Base-by-base conservation (phyloP, 2,329 filamentous ascomycete species). In the Colletotrichum phormii region DNA sequence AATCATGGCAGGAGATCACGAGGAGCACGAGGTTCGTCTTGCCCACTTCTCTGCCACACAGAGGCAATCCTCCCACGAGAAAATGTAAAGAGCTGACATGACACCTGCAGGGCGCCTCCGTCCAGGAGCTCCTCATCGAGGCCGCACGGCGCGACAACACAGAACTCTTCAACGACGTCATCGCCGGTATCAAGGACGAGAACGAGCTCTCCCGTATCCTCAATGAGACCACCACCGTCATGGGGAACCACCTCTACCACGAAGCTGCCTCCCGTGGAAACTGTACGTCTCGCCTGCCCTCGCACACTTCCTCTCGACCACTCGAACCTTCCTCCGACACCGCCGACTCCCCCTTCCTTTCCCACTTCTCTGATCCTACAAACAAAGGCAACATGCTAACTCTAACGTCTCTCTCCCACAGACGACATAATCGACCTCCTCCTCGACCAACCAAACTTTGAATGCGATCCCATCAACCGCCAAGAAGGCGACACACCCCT, bases 101-200 rank as follows among this genome's bases (percentile, higher is more conserved):
- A 71, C 4, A 42, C 33, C 29, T 51, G 13, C 78, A 97, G 93
- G 97, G 96, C 81, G 96, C 96, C 77, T 94, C 94, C 73, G 90
- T 92, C 59, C 89, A 92, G 82, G 96, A 98, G 86, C 90, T 94
- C 79, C 90, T 98, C 78, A 91, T 98, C 84, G 96, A 97, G 86
- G 94, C 97, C 78, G 97, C 94, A 85, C 94, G 96, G 74, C 91
- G 95, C 80, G 96, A 98, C 88, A 98, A 98, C 84, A 92, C 92
- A 77, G 92, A 96, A 66, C 91, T 98, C 73, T 90, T 98, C 69
- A 85, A 89, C 77, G 92, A 97, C 78, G 89, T 95, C 70, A 88
- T 98, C 76, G 84, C 89, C 54, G 84, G 85, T 76, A 85, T 90
- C 79, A 89, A 89, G 76, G 84, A 85, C 71, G 90, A 92, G 67